Conservation (phyloP, 2,329 filamentous ascomycete genomes). For the Grosmannia huntii region DNA sequence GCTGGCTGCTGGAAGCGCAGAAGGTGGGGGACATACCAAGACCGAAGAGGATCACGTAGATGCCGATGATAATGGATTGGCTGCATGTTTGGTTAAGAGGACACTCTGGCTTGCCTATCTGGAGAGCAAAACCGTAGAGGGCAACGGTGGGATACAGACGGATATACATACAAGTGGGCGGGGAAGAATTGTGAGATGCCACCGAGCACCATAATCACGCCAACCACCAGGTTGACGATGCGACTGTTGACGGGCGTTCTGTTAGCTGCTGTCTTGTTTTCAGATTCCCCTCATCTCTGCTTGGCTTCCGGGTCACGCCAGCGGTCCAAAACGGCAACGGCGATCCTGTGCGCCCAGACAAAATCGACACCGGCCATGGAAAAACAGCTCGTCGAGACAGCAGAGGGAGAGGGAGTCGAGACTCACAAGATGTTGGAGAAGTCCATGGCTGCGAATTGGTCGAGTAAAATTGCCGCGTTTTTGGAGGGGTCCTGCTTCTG, state of each 20-base stretch:
- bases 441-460: slow-evolving; percentile 50
- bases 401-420: slow-evolving; percentile 6
- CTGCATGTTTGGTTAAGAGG: slow-evolving; percentile 24
- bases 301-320: background rate
- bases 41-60: slow-evolving; percentile 87
- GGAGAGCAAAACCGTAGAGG: background rate
- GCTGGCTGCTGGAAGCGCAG: no score
- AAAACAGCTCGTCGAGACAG: background rate
- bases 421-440: slow-evolving; percentile 86
- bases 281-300: background rate
- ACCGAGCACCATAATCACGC: slow-evolving; percentile 75
- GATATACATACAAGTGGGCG: slow-evolving; percentile 40
- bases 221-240: slow-evolving; percentile 84
- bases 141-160: background rate
- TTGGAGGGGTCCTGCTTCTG: background rate
- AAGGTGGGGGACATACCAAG: slow-evolving; percentile 43
- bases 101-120: no score
- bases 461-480: background rate
- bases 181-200: slow-evolving; percentile 63
- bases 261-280: background rate
- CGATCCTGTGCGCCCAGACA: background rate
- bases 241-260: slow-evolving; percentile 45
- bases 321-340: background rate
- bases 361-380: background rate
- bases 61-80: slow-evolving; percentile 63